Conservation (phyloP, 2,329 filamentous ascomycete genomes). For the Stachybotrys elegans region DNA sequence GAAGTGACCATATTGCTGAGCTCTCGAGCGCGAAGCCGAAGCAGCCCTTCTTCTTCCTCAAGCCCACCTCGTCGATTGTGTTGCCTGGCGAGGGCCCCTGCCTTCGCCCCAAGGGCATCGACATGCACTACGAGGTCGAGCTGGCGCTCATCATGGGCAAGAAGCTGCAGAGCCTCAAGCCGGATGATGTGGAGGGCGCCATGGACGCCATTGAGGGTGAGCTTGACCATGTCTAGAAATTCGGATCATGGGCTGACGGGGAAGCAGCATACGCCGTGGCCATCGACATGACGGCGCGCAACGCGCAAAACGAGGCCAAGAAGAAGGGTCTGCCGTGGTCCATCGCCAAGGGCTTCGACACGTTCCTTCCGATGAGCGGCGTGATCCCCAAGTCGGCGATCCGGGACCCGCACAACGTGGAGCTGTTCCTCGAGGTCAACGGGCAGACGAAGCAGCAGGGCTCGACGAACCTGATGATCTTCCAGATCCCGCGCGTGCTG, state of each 20-base stretch:
- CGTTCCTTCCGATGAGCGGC: constrained; percentile 83
- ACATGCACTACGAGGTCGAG: constrained; percentile 93
- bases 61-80: constrained; percentile 83
- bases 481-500: constrained; percentile 79
- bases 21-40: constrained; percentile 82
- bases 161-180: constrained; percentile 68
- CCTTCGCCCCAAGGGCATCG: constrained; percentile 75
- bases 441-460: constrained; percentile 73
- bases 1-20: constrained; percentile 86
- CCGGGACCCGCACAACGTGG: constrained; percentile 80
- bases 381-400: constrained; percentile 77
- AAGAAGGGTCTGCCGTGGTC: constrained; percentile 91
- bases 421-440: constrained; percentile 84
- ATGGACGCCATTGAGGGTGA: constrained; percentile 76
- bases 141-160: constrained; percentile 86
- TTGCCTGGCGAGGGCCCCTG: constrained; percentile 74
- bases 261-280: constrained; percentile 72
- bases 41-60: constrained; percentile 98
- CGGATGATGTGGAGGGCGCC: constrained; percentile 69
- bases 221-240: constrained; percentile 12
- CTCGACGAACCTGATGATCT: constrained; percentile 91
- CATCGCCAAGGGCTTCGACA: constrained; percentile 97
- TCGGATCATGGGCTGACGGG: constrained; percentile 3
- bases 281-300: constrained; percentile 97
- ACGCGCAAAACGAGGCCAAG: constrained; percentile 94